phyloP scores from a whole-genome alignment of 2,329 filamentous ascomycete species.

The Leptographium wingfieldii region DNA sequence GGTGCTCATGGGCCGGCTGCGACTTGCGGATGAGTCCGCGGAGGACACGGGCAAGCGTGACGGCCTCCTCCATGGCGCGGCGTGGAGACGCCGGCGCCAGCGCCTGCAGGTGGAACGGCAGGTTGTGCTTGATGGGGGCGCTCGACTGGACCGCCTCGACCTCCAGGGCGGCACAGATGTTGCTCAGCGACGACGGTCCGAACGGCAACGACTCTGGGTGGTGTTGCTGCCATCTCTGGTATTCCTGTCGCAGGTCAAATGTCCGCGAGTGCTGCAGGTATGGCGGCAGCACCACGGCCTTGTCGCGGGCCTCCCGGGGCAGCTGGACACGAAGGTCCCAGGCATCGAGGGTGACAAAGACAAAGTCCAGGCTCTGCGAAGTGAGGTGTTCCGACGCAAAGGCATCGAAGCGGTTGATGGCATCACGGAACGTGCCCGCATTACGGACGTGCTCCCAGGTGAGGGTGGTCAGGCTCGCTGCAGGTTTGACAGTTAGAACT shows the following conservation, averaged over 20 bases:
- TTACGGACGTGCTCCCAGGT: constrained; percentile 99
- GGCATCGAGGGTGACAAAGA: constrained; percentile 94
- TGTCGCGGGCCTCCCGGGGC: constrained; percentile 93
- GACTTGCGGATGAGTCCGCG: constrained; percentile 92
- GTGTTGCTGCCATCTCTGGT: constrained; percentile 96
- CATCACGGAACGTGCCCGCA: constrained; percentile 93
- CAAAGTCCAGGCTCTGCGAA: constrained; percentile 87
- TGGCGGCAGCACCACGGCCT: constrained; percentile 88
- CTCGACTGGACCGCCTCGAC: constrained; percentile 96
- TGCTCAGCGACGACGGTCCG: constrained; percentile 85
- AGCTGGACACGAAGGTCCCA: constrained; percentile 98
- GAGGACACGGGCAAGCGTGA: constrained; percentile 85
- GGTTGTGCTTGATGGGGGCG: constrained; percentile 95
- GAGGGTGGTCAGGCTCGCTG: constrained; percentile 90
- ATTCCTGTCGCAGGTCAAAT: constrained; percentile 93
- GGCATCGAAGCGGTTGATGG: constrained; percentile 84
- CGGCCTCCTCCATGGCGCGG: constrained; percentile 92
- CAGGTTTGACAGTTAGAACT: not conserved
- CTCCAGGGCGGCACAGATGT: constrained; percentile 96
- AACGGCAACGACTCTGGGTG: constrained; percentile 96
- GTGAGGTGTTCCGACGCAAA: constrained; percentile 88
- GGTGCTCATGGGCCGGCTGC: constrained; percentile 83
- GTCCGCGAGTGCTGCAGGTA: constrained; percentile 97
- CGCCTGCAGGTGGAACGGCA: constrained; percentile 94
- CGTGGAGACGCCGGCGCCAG: constrained; percentile 89